Evolutionary conservation across 805 yeast species (phyloP).

Genomic region (Phaffomyces opuntiae): DNA sequence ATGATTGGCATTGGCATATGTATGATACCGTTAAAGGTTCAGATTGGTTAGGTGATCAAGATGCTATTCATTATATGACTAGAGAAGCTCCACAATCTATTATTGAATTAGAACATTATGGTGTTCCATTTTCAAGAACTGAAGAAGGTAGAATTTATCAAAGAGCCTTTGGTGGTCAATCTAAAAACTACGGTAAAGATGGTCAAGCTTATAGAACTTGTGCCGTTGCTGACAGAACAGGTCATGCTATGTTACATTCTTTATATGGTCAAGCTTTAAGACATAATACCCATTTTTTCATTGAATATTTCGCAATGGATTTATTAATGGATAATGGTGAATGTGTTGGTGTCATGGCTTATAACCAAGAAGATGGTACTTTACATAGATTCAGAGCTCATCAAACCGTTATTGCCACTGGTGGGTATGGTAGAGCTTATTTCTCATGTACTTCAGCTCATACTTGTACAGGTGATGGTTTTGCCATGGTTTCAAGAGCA

Average conservation of each 20-base stretch:
- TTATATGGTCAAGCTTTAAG: slow-evolving; percentile 93
- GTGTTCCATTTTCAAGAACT: slow-evolving; percentile 97
- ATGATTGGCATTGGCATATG: slow-evolving; percentile 99
- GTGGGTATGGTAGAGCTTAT: slow-evolving; percentile 98
- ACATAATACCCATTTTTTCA: slow-evolving; percentile 96
- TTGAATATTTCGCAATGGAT: slow-evolving; percentile 94
- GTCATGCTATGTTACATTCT: slow-evolving; percentile 94
- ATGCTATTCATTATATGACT: slow-evolving; percentile 98
- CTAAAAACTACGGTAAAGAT: slow-evolving; percentile 92
- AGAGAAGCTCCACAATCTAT: slow-evolving; percentile 95
- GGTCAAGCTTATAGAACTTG: slow-evolving; percentile 99
- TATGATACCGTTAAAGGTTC: slow-evolving; percentile 99
- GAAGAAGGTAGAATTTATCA: slow-evolving; percentile 96
- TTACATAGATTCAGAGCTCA: slow-evolving; percentile 96
- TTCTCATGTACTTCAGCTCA: slow-evolving; percentile 99
- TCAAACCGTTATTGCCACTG: slow-evolving; percentile 94
- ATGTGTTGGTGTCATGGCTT: slow-evolving; percentile 95
- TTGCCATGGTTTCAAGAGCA: slow-evolving; percentile 97
- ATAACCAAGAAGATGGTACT: slow-evolving; percentile 98
- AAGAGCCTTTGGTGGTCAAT: slow-evolving; percentile 98
- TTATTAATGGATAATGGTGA: slow-evolving; percentile 91
- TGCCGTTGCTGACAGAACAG: slow-evolving; percentile 99
- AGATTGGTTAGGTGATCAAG: slow-evolving; percentile 99
- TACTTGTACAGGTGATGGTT: slow-evolving; percentile 99
- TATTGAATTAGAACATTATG: slow-evolving; percentile 95